Percentiles rank a stretch among this genome's conserved stretches.
These are phyloP conservation scores for Marchantia paleacea DNA, from an alignment of 225 moss, liverwort and hornwort genomes.

Conservation along the genomic window DNA sequence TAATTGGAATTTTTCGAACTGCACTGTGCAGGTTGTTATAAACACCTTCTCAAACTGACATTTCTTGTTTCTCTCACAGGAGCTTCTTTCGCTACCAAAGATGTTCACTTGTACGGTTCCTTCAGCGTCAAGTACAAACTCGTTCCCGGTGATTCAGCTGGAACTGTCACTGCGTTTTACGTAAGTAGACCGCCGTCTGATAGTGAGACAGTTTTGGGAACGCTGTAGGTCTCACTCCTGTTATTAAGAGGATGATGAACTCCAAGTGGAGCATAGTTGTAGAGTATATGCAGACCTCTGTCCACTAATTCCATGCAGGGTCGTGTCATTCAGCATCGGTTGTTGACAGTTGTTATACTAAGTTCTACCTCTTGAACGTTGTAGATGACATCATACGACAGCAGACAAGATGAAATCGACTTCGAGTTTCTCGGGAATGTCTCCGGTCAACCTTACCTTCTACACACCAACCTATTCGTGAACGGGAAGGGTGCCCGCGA, in stretches of 20 bases:
- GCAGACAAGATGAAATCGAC: slow-evolving; percentile 14
- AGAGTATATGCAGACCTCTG: no score
- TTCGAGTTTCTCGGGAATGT: slow-evolving; percentile 22
- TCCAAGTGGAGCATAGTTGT: no score
- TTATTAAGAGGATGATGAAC: no score
- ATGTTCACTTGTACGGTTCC: slow-evolving; percentile 40
- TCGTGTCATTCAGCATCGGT: not conserved
- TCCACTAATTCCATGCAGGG: no score
- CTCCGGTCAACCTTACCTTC: slow-evolving; percentile 7
- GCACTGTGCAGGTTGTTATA: not conserved
- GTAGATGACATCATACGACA: slow-evolving; percentile 1
- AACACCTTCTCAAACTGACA: not conserved
- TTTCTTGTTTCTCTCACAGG: not conserved
- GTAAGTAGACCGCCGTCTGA: slow-evolving; percentile 26
- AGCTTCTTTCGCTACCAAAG: slow-evolving; percentile 11
- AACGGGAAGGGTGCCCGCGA: slow-evolving; percentile 10
- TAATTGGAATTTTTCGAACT: not conserved
- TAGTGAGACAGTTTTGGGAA: not conserved
- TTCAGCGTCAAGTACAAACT: slow-evolving; percentile 49
- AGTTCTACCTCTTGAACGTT: not conserved
- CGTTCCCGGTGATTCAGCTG: slow-evolving; percentile 50
- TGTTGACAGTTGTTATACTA: not conserved
- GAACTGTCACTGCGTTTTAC: slow-evolving; percentile 48
- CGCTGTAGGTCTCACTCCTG: not conserved
- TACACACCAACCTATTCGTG: slow-evolving; percentile 16